phyloP scores from a whole-genome alignment of 345 rosid species.

The Raphanus raphanistrum region DNA sequence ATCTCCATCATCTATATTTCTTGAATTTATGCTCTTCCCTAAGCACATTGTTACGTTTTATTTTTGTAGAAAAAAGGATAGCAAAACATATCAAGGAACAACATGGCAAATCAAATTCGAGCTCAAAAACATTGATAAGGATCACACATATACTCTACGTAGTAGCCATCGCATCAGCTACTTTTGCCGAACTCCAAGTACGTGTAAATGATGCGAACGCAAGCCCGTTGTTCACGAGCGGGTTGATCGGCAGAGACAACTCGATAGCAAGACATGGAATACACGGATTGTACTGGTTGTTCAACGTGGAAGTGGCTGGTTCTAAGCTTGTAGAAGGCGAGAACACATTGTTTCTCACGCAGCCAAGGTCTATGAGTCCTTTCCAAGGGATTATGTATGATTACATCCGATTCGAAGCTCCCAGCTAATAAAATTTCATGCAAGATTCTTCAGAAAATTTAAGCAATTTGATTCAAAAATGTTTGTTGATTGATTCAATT shows the following conservation, averaged over 20 bases:
- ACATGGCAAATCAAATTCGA: constrained; percentile 82
- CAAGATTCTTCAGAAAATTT: constrained; percentile 8
- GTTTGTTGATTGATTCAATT: not conserved
- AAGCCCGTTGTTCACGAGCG: constrained; percentile 58
- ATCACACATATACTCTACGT: constrained; percentile 52
- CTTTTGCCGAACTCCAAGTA: constrained; percentile 73
- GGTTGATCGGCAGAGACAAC: constrained; percentile 77
- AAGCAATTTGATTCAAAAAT: not conserved
- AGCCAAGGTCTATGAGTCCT: constrained; percentile 59
- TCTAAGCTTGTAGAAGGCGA: constrained; percentile 53
- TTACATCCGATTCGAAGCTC: constrained; percentile 80
- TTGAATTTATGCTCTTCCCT: not conserved
- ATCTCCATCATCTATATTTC: not conserved
- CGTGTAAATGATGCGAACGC: constrained; percentile 54
- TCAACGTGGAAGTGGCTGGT: constrained; percentile 55
- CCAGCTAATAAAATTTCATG: constrained; percentile 35
- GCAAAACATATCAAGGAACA: constrained; percentile 50
- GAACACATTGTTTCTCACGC: constrained; percentile 61
- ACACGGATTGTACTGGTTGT: constrained; percentile 87
- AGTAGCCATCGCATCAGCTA: constrained; percentile 75
- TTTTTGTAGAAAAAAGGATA: constrained; percentile 44
- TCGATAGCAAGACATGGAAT: constrained; percentile 88
- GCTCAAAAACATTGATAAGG: constrained; percentile 44
- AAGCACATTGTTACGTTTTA: constrained; percentile 5
- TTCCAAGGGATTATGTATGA: constrained; percentile 87